These are phyloP conservation scores for Hericium alpestre DNA, from an alignment of 768 basidiomycete species.

Conservation along the genomic window DNA sequence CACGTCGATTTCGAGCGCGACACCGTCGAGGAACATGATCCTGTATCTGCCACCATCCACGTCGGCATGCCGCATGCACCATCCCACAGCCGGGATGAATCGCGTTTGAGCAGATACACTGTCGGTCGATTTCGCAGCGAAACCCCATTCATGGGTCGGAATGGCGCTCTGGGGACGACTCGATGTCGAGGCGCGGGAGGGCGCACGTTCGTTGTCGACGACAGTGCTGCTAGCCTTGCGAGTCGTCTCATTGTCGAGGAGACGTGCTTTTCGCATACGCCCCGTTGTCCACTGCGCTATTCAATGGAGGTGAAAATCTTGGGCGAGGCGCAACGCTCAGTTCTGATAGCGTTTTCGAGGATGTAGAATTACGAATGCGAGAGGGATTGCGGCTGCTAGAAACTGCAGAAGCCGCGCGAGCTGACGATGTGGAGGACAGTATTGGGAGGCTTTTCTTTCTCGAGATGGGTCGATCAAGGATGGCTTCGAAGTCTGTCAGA, in stretches of 20 bases:
- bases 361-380: background rate
- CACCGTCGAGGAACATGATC: slow-evolving; percentile 35
- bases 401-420: background rate
- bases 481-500: background rate
- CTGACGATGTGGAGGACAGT: background rate
- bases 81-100: slow-evolving; percentile 30
- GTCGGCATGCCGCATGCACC: slow-evolving; percentile 31
- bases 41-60: slow-evolving; percentile 23
- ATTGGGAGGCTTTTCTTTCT: background rate
- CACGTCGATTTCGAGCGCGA: slow-evolving; percentile 29
- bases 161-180: slow-evolving; percentile 8
- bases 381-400: background rate
- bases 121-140: background rate
- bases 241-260: slow-evolving; percentile 3
- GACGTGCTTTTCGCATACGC: background rate
- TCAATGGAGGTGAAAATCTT: slow-evolving; percentile 4
- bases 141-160: background rate
- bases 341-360: slow-evolving; percentile 1
- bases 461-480: background rate
- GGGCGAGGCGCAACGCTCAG: slow-evolving; percentile 11
- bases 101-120: slow-evolving; percentile 20
- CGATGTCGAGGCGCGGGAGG: slow-evolving; percentile 12
- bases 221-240: slow-evolving; percentile 14
- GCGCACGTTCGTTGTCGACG: slow-evolving; percentile 1
- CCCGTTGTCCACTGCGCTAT: too few species aligned